Evolutionary conservation across 2,329 filamentous ascomycete species (phyloP), one percentile per base, ranked within the genome.

Genomic region (Paecilomyces niveus): DNA sequence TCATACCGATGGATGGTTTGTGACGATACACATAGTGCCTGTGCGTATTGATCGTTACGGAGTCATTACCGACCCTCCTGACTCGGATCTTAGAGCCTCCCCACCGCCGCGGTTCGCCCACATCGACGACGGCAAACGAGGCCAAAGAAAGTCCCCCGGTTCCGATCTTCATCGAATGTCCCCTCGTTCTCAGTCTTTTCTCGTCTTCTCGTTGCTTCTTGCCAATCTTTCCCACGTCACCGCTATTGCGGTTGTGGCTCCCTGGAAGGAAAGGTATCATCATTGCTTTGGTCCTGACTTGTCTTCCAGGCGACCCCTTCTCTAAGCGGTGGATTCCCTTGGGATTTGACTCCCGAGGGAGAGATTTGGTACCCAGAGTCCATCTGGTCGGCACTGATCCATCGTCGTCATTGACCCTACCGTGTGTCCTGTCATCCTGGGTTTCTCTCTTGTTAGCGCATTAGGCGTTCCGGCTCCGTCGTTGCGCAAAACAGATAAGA

Each of bases 331-430:
- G 15, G 35, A 45, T 45, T 18, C 35, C n/a, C 39, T 21, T 39
- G 54, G 2, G 31, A 50, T 55, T 29, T 18, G 32, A 21, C 15
- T n/a, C 51, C 51, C n/a, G 21, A 45, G 8, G 18, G 39, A 18
- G 39, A 39, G 35, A 13, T 45, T 55, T 39, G 39, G 26, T 33
- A n/a, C 18, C 22, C 54, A 22, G 54, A 39, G 54, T 26, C 32
- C 39, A 55, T 45, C 32, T 39, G 7, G 22, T n/a, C 29, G 51
- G 51, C 51, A 26, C 51, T n/a, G 24, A 15, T 53, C 51, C 51
- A 53, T 53, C 21, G 51, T 53, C 51, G 54, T 55, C 54, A 55
- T 55, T 45, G 32, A 18, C 33, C 26, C 35, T 55, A n/a, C 32
- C n/a, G 22, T 21, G 51, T 26, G 22, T 53, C 51, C 29, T 45